Base-by-base conservation (phyloP, 768 basidiomycete species). In the Leccinum boreale region DNA sequence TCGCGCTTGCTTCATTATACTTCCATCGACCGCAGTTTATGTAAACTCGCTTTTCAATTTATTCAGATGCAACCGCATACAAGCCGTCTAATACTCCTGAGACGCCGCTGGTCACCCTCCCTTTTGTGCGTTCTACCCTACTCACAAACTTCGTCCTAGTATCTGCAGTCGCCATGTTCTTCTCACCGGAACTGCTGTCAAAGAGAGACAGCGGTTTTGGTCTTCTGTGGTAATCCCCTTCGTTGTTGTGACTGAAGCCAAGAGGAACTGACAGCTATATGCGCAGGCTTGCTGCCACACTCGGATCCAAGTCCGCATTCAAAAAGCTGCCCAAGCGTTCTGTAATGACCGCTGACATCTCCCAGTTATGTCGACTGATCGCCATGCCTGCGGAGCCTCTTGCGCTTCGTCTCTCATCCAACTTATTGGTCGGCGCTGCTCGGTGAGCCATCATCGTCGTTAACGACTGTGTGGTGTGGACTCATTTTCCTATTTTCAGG, bases 171-270 rank as follows among this genome's bases (percentile, higher is more conserved):
- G 29, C 48, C 12, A 93, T 96, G 93, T 96, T 96, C 77, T 96
- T 92, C 72, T 84, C 90, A 45, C 78, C 87, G 7, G 92, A 94
- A 52, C 74, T 95, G 4, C 77, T 96, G 24, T 83, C 88, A 19
- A 86, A 83, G 64, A 79, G 92, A 58, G 92, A 95, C 64, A 92
- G 87, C 62, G 91, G 93, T 14, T 94, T 91, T 66, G 94, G 93
- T 57, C 81, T 94, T n/a, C 78, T 93, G 19, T 94, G 92, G 92
- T 91, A 70, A 57, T 17, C 42, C 29, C 45, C 14, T 44, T 44
- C 50, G 10, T 31, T 49, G 19, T n/a, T 12, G 29, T 45, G 24
- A 15, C 21, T 23, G 11, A 26, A 3, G 19, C 28, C 19, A 35
- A 19, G 28, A 19, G 24, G 19, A 36, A 50, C 59, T 68, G 42